A percentile compares a stretch with the other conserved stretches of the same genome.
Evolutionary conservation across 2,329 filamentous ascomycete species (phyloP).

Genomic region (Lasiodiplodia sp.): DNA sequence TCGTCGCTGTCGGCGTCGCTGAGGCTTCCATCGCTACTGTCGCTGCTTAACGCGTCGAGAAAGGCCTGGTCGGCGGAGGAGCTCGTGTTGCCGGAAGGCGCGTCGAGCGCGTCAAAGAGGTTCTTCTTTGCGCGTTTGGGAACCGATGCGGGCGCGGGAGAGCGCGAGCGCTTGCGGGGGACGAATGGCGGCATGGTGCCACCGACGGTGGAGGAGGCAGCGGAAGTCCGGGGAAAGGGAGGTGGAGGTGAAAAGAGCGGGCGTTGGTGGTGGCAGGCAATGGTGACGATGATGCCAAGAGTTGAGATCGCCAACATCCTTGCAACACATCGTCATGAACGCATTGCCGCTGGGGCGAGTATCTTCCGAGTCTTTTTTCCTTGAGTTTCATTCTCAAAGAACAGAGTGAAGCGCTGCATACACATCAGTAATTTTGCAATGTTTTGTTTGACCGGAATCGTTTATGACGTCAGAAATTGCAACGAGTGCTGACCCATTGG

Average conservation of each 20-base stretch:
- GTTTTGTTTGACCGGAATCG: too few relatives aligned
- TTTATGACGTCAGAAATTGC: too few relatives aligned
- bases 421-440: too few relatives aligned
- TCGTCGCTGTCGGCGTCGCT: constrained; percentile 25
- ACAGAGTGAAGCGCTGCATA: too few relatives aligned
- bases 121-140: constrained; percentile 27
- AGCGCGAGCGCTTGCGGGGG: constrained; percentile 30
- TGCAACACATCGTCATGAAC: background rate
- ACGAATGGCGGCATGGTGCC: constrained; percentile 29
- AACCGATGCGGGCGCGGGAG: background rate
- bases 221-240: background rate
- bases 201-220: background rate
- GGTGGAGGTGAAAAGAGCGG: background rate
- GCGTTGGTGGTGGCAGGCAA: constrained; percentile 6
- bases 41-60: constrained; percentile 23
- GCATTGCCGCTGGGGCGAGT: background rate
- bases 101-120: constrained; percentile 27
- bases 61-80: constrained; percentile 26
- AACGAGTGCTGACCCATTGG: too few relatives aligned
- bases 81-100: constrained; percentile 9
- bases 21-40: background rate
- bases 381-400: too few relatives aligned
- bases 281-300: constrained; percentile 22
- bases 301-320: constrained; percentile 5
- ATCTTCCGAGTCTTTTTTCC: background rate